Percentiles rank a stretch among this genome's conserved stretches.
phyloP scores from a whole-genome alignment of 345 rosid genomes.

The Eutrema yunnanense region DNA sequence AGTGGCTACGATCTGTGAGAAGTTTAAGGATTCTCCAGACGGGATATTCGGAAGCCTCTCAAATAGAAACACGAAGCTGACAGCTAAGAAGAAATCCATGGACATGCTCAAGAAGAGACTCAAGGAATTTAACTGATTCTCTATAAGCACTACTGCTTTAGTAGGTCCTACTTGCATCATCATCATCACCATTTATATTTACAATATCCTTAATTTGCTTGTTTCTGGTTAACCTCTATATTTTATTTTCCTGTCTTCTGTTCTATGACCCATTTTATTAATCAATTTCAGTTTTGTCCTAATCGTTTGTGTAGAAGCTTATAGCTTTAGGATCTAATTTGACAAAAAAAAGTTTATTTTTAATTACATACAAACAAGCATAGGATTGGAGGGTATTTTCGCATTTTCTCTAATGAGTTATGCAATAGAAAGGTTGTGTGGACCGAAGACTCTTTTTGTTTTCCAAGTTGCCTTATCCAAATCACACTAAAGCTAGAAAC shows the following conservation, averaged over 20 bases:
- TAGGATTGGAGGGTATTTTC: background rate
- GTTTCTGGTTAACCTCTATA: background rate
- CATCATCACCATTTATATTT: background rate
- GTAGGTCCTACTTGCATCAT: background rate
- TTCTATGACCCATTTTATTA: background rate
- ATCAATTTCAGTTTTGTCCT: constrained; percentile 8
- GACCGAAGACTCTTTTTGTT: background rate
- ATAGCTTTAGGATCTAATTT: background rate
- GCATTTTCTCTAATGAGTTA: background rate
- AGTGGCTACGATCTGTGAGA: constrained; percentile 79
- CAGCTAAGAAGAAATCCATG: constrained; percentile 80
- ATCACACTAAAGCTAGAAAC: background rate
- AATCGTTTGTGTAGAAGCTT: background rate
- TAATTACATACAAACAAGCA: background rate
- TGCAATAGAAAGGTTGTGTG: constrained; percentile 8
- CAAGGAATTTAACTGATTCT: constrained; percentile 83
- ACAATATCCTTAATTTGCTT: background rate
- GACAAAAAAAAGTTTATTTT: background rate
- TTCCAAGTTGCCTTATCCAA: constrained; percentile 21
- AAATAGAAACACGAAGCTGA: constrained; percentile 59
- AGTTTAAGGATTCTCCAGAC: constrained; percentile 83
- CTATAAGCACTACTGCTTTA: background rate
- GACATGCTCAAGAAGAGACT: constrained; percentile 86
- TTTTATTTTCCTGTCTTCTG: background rate
- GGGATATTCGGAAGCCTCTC: constrained; percentile 85